phyloP scores from a whole-genome alignment of 2,329 filamentous ascomycete genomes.

The Laburnicola sp. region DNA sequence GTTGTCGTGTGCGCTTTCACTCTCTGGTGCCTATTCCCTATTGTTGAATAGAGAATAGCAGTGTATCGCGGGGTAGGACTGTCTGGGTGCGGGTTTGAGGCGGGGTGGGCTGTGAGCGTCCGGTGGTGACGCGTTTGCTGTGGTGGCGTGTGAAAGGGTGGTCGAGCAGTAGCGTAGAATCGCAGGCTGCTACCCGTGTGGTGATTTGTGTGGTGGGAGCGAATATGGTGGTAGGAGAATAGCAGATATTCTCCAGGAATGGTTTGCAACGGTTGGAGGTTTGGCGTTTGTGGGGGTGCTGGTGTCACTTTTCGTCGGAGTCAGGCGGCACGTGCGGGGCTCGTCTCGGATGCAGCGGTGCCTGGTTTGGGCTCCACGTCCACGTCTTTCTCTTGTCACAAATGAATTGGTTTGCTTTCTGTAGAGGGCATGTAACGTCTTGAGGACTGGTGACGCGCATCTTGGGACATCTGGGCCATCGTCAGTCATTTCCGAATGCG shows the following conservation, averaged over 20 bases:
- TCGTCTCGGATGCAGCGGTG: constrained; percentile 1
- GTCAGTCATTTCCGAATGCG: too few relatives aligned
- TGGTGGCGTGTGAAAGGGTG: neutral
- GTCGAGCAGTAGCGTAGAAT: neutral
- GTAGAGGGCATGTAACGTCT: neutral
- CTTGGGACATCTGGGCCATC: neutral
- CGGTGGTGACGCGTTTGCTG: neutral
- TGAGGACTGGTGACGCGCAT: neutral
- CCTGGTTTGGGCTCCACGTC: neutral
- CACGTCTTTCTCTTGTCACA: neutral
- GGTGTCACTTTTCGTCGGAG: neutral
- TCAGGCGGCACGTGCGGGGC: constrained; percentile 2
- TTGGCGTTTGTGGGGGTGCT: neutral
- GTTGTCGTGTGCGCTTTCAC: neutral
- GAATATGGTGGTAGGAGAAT: neutral
- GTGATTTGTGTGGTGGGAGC: neutral
- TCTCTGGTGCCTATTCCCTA: neutral
- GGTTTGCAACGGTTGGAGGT: neutral
- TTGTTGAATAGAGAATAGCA: neutral
- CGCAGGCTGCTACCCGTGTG: neutral
- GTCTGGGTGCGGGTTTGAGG: neutral
- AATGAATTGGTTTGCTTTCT: neutral
- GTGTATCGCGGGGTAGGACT: neutral
- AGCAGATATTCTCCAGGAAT: neutral
- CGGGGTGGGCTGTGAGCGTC: neutral